Evolutionary conservation across 2,329 filamentous ascomycete species (phyloP).

Genomic region (Phialophora verrucosa): DNA sequence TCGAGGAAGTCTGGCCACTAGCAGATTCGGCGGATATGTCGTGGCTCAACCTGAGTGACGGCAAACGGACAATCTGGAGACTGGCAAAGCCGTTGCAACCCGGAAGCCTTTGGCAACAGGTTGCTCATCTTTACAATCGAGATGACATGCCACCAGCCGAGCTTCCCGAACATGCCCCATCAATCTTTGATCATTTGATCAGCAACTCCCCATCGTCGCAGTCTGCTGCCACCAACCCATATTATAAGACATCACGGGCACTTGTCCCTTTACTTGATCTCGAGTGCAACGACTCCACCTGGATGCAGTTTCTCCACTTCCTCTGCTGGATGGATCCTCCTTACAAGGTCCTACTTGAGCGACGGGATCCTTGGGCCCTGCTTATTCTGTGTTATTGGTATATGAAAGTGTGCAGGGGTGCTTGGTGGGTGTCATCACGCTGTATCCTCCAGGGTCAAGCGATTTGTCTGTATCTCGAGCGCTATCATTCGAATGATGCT

Average conservation of each 20-base stretch:
- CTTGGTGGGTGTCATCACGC: conserved; percentile 59
- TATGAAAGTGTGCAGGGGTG: conserved; percentile 50
- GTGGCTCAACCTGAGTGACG: conserved; percentile 64
- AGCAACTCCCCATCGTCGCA: neutral
- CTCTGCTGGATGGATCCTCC: conserved; percentile 52
- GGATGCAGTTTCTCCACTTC: conserved; percentile 57
- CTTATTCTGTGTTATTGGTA: conserved; percentile 65
- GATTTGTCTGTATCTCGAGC: conserved; percentile 54
- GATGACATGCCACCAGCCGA: neutral
- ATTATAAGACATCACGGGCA: conserved; percentile 47
- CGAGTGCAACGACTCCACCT: conserved; percentile 48
- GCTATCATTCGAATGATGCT: conserved; percentile 36
- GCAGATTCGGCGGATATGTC: conserved; percentile 58
- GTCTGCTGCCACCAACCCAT: conserved; percentile 41
- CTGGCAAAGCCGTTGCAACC: conserved; percentile 56
- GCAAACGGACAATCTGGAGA: conserved; percentile 61
- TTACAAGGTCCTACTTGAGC: conserved; percentile 54
- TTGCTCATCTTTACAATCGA: conserved; percentile 9
- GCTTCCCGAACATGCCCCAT: neutral
- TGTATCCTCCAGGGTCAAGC: conserved; percentile 57
- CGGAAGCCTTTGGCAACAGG: conserved; percentile 48
- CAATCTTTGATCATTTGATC: conserved; percentile 33
- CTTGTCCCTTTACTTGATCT: conserved; percentile 44
- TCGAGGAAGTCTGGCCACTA: conserved; percentile 63
- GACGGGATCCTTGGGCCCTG: conserved; percentile 61